Evolutionary conservation across 2,329 filamentous ascomycete genomes (phyloP), one percentile per base, ranked within the genome.

Genomic region (Raffaelea deltoideospora): DNA sequence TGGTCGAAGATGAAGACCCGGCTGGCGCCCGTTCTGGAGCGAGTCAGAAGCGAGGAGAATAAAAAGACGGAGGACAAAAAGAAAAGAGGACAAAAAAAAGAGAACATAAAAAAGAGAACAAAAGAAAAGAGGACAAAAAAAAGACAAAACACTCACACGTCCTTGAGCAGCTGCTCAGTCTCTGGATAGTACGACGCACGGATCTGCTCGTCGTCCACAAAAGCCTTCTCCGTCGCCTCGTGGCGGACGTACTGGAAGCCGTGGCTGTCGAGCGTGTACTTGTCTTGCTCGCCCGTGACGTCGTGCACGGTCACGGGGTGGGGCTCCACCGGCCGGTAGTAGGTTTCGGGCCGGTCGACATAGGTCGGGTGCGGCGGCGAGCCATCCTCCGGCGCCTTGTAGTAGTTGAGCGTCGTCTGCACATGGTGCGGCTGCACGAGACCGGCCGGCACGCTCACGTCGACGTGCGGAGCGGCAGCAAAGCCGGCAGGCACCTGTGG

Each of bases 1-100:
- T 83, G 78, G 53, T 83, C 78, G 50, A 83, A 83, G 41, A 82
- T 76, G 41, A 74, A 64, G 10, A 83, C 65, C 41, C 72, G 72
- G 37, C 67, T n/a, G n/a, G 69, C 36, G 76, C 58, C 0, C 65
- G 59, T 15, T 42, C 40, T 2, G 11, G n/a, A 2, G 38, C 21
- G 13, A 37, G 39, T 3, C 39, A 37, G 0, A 79, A 58, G 31
- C 68, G 67, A n/a, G n/a, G n/a, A n/a, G n/a, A n/a, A n/a, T n/a
- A n/a, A n/a, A n/a, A n/a, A n/a, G n/a, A n/a, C n/a, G n/a, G n/a
- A n/a, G n/a, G n/a, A n/a, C n/a, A n/a, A n/a, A n/a, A n/a, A n/a
- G n/a, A n/a, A n/a, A n/a, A n/a, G n/a, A n/a, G n/a, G n/a, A n/a
- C n/a, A n/a, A n/a, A n/a, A n/a, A n/a, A n/a, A n/a, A n/a, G n/a